These are phyloP conservation scores for Mycosphaerella sp. DNA, from an alignment of 2,329 filamentous ascomycete genomes.

Conservation along the genomic window DNA sequence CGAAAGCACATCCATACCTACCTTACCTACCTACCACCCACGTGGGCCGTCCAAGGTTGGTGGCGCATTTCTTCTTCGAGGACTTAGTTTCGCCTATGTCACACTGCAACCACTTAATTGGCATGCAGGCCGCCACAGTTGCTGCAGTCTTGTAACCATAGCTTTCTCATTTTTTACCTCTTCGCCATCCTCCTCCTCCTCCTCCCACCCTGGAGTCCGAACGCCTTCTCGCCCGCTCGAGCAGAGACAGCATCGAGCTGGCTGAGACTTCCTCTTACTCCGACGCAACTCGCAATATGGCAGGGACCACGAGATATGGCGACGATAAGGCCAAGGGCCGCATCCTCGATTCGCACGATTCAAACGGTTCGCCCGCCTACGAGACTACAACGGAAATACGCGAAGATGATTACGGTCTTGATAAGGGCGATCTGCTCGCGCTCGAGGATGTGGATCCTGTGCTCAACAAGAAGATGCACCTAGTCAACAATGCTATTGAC, in stretches of 20 bases:
- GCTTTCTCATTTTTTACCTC: background rate
- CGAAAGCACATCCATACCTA: no score
- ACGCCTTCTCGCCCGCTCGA: slow-evolving; percentile 14
- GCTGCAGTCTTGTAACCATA: background rate
- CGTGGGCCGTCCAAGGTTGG: background rate
- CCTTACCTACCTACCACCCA: background rate
- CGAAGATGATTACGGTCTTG: slow-evolving; percentile 22
- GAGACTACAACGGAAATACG: slow-evolving; percentile 2
- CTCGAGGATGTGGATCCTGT: slow-evolving; percentile 56
- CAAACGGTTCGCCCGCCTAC: slow-evolving; percentile 6
- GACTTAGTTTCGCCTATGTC: background rate
- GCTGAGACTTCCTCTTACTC: slow-evolving; percentile 5
- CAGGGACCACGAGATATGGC: slow-evolving; percentile 1
- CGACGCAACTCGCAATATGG: slow-evolving; percentile 8
- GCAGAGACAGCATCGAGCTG: slow-evolving; percentile 16
- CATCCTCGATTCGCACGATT: background rate
- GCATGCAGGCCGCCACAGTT: background rate
- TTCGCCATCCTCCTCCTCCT: background rate
- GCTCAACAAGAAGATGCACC: slow-evolving; percentile 60
- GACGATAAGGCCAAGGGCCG: slow-evolving; percentile 18
- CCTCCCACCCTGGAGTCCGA: slow-evolving; percentile 13
- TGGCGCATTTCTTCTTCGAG: background rate
- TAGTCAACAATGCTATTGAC: slow-evolving; percentile 60
- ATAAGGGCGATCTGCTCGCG: slow-evolving; percentile 49
- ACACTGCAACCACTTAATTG: background rate